Evolutionary conservation across 805 yeast species (phyloP).

Genomic region (Soucietia sequanensis): DNA sequence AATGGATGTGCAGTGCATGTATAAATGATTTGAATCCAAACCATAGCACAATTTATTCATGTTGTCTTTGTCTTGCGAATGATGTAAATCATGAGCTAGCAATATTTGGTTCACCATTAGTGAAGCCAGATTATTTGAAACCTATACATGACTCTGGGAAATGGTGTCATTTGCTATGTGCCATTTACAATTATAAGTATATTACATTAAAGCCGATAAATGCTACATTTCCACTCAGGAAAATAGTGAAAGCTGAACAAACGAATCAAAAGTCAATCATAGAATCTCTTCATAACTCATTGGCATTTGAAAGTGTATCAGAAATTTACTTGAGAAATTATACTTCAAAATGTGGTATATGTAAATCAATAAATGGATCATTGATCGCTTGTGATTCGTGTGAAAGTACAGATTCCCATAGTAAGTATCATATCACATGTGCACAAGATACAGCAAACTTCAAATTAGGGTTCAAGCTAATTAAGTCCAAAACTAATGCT

Average conservation of each 20-base stretch:
- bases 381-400: constrained; percentile 49
- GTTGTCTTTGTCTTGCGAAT: constrained; percentile 62
- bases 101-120: constrained; percentile 37
- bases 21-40: constrained; percentile 65
- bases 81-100: constrained; percentile 49
- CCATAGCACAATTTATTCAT: constrained; percentile 54
- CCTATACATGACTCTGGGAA: constrained; percentile 57
- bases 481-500: constrained; percentile 15
- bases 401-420: constrained; percentile 16
- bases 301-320: constrained; percentile 30
- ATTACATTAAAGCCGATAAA: constrained; percentile 46
- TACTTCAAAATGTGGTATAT: constrained; percentile 41
- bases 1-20: constrained; percentile 84
- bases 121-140: constrained; percentile 64
- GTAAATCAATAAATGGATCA: constrained; percentile 50
- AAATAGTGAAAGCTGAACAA: constrained; percentile 23
- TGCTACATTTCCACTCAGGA: constrained; percentile 7
- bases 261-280: constrained; percentile 15
- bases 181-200: constrained; percentile 50
- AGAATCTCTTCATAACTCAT: constrained; percentile 13
- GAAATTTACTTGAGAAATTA: constrained; percentile 25
- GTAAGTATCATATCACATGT: constrained; percentile 53
- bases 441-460: constrained; percentile 48
- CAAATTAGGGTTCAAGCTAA: constrained; percentile 53
- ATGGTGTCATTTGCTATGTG: constrained; percentile 82